Conservation (phyloP, 305 asterid genomes). For the Fraxinus ornus region DNA sequence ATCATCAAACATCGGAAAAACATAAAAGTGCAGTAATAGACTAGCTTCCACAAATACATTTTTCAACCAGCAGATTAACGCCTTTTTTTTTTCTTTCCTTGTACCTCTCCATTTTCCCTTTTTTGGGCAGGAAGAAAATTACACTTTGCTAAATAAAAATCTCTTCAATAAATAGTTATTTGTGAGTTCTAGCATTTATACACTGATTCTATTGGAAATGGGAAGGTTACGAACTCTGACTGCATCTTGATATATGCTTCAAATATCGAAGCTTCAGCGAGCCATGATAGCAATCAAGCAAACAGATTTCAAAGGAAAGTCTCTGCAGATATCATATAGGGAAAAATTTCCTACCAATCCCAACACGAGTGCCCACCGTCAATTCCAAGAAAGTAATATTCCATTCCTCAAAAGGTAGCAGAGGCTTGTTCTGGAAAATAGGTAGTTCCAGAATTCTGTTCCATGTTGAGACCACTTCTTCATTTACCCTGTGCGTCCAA, state of each 20-base stretch:
- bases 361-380: slow-evolving; percentile 88
- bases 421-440: slow-evolving; percentile 71
- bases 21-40: not conserved
- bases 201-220: not conserved
- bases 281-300: not conserved
- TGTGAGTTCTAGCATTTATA: not conserved
- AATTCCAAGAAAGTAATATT: slow-evolving; percentile 86
- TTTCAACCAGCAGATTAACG: not conserved
- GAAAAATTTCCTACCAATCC: slow-evolving; percentile 69
- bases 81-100: not conserved
- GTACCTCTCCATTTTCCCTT: not conserved
- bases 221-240: not conserved
- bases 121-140: not conserved
- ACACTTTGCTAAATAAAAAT: not conserved
- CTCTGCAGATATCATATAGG: not conserved
- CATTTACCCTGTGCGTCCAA: slow-evolving; percentile 45
- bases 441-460: slow-evolving; percentile 76
- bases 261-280: not conserved
- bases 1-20: not conserved
- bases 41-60: not conserved
- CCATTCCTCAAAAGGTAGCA: slow-evolving; percentile 92
- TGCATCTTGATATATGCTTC: not conserved
- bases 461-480: slow-evolving; percentile 81
- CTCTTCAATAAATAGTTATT: not conserved
- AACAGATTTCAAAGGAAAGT: not conserved